Percentiles rank a stretch among this genome's conserved stretches.
These are phyloP conservation scores for Saccharomycopsis babjevae DNA, from an alignment of 805 yeast genomes.

Conservation along the genomic window DNA sequence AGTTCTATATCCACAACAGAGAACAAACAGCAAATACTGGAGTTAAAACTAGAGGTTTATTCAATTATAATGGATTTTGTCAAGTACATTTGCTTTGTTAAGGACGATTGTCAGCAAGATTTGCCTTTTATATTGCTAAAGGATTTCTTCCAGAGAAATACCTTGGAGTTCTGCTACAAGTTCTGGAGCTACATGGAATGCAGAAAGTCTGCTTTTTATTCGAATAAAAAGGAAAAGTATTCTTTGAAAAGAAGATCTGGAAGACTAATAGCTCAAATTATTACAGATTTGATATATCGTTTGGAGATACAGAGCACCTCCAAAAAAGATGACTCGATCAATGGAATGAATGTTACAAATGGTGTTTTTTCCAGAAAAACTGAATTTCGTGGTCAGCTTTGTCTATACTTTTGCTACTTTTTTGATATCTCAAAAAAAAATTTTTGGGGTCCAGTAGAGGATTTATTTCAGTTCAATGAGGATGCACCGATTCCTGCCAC, in stretches of 20 bases:
- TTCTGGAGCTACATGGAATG: constrained; percentile 16
- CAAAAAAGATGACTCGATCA: neutral
- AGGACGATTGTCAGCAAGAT: constrained; percentile 12
- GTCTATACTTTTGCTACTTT: neutral
- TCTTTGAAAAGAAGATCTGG: neutral
- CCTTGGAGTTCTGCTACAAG: neutral
- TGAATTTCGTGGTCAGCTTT: neutral
- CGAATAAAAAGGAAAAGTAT: neutral
- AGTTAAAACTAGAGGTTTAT: constrained; percentile 6
- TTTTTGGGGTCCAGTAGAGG: neutral
- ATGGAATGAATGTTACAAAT: neutral
- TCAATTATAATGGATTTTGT: constrained; percentile 11
- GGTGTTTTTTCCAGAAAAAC: neutral
- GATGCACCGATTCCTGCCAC: neutral
- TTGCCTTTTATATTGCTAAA: constrained; percentile 12
- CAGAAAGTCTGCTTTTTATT: constrained; percentile 1
- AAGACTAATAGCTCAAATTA: neutral
- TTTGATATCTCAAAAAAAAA: neutral
- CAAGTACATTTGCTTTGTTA: constrained; percentile 7
- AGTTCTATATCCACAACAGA: neutral
- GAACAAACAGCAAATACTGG: neutral
- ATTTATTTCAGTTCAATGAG: neutral
- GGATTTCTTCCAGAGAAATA: constrained; percentile 1
- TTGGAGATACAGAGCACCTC: neutral
- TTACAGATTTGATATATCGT: neutral